Evolutionary conservation across 148 eudicot genomes (phyloP), one percentile per base, ranked within the genome.

Genomic region (Vaccinium myrtillus): DNA sequence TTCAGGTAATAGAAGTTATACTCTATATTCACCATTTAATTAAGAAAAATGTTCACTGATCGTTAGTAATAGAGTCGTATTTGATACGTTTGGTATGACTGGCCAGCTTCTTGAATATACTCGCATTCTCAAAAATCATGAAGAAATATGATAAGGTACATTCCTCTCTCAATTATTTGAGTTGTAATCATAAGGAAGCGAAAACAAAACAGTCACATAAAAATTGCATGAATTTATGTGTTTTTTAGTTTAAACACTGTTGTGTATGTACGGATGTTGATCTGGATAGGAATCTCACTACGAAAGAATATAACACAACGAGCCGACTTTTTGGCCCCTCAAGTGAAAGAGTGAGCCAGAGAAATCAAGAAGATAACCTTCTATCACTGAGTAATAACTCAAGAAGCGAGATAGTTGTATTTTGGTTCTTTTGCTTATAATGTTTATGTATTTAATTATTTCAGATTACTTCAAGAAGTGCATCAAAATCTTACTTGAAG

Each of bases 401-500:
- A n/a, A n/a, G 25, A 63, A 63, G 13, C 8, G 69, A 8, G 67
- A 23, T 27, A 23, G 3, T n/a, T 63, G 8, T 23, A 4, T 23
- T 23, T n/a, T 21, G 27, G 69, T 63, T 63, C 30, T n/a, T 63
- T 23, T 65, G 30, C 27, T n/a, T 65, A 23, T 8, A 65, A 2
- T 65, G 32, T 23, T 23, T 65, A 8, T 27, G 39, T 27, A 13
- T 30, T 32, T 30, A 30, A 70, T 70, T 16, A 11, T 25, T 18
- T 3, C 87, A 94, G 98, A 86, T 89, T 13, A 89, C 95, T 12
- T 88, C 93, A 58, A 91, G 95, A 86, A 86, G 48, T 39, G 95
- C 93, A 76, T 89, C 97, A 79, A 90, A 87, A 87, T 88, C 91
- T 46, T 95, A 95, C 85, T 89, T 95, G 94, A 91, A 91, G 90